A percentile compares a stretch with the other conserved stretches of the same genome.
Evolutionary conservation across 371 early-diverging fungal species (phyloP).

Genomic region (Rhizomucor miehei): DNA sequence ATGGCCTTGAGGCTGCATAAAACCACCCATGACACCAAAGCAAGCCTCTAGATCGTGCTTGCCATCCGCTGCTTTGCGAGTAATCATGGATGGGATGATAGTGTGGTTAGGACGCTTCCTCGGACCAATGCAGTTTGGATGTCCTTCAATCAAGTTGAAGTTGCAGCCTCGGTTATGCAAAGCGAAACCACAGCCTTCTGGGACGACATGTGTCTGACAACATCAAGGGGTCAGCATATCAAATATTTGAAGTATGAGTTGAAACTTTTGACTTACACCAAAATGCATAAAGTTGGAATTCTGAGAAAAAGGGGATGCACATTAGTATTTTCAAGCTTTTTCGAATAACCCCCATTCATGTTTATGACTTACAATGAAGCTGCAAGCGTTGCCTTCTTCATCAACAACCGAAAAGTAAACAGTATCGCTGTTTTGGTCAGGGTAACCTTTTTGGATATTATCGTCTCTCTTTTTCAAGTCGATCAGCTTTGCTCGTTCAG

Average conservation of each 20-base stretch:
- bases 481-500: slow-evolving; percentile 55
- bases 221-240: neutral
- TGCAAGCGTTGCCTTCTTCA: slow-evolving; percentile 80
- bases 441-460: slow-evolving; percentile 54
- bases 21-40: slow-evolving; percentile 59
- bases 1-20: slow-evolving; percentile 86
- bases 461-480: slow-evolving; percentile 45
- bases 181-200: slow-evolving; percentile 66
- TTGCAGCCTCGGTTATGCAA: slow-evolving; percentile 75
- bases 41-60: slow-evolving; percentile 46
- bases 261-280: slow-evolving; percentile 40
- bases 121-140: slow-evolving; percentile 71
- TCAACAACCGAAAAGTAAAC: slow-evolving; percentile 81
- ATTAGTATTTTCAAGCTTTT: too few species aligned
- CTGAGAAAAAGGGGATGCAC: slow-evolving; percentile 16
- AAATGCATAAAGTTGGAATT: slow-evolving; percentile 60
- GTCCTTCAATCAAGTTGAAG: slow-evolving; percentile 60
- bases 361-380: slow-evolving; percentile 60
- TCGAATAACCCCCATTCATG: too few species aligned
- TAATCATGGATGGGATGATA: slow-evolving; percentile 75
- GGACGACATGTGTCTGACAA: slow-evolving; percentile 44
- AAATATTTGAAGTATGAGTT: neutral
- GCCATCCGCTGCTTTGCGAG: slow-evolving; percentile 25
- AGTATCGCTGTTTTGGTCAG: slow-evolving; percentile 64
- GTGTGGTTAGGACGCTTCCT: slow-evolving; percentile 87